Evolutionary conservation across 305 asterid species (phyloP).

Genomic region (Solanum hybrid): DNA sequence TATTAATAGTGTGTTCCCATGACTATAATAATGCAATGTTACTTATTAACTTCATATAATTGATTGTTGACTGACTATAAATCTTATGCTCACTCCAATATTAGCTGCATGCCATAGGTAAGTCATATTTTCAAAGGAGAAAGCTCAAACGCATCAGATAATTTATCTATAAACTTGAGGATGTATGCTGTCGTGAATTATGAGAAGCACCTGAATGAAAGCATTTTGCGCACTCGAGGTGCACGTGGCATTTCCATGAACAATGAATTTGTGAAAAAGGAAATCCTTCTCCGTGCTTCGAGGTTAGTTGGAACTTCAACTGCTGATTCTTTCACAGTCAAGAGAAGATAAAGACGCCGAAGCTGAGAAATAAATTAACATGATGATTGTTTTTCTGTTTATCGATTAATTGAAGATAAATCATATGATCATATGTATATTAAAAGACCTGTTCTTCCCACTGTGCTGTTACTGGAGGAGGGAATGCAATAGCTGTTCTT

Average conservation of each 20-base stretch:
- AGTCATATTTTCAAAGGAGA: slow-evolving; percentile 6
- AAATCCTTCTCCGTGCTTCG: slow-evolving; percentile 92
- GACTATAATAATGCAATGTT: background rate
- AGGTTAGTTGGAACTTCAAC: slow-evolving; percentile 89
- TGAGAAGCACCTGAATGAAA: slow-evolving; percentile 74
- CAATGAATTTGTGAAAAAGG: slow-evolving; percentile 90
- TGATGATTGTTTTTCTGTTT: background rate
- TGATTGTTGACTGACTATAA: slow-evolving; percentile 1
- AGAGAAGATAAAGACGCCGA: slow-evolving; percentile 89
- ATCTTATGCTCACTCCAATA: slow-evolving; percentile 1
- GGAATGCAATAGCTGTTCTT: slow-evolving; percentile 49
- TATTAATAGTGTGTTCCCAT: background rate
- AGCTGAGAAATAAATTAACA: slow-evolving; percentile 39
- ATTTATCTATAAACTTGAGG: background rate
- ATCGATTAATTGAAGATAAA: background rate
- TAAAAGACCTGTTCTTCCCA: slow-evolving; percentile 92
- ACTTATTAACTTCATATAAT: background rate
- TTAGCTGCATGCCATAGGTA: background rate
- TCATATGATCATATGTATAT: background rate
- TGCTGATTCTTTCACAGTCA: slow-evolving; percentile 97
- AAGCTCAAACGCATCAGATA: background rate
- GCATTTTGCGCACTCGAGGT: slow-evolving; percentile 97
- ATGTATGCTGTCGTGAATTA: background rate
- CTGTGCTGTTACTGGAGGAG: slow-evolving; percentile 80
- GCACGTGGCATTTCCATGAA: slow-evolving; percentile 99